phyloP scores from a whole-genome alignment of 1,284 basidiomycete genomes.

The Apiotrichum domesticum region DNA sequence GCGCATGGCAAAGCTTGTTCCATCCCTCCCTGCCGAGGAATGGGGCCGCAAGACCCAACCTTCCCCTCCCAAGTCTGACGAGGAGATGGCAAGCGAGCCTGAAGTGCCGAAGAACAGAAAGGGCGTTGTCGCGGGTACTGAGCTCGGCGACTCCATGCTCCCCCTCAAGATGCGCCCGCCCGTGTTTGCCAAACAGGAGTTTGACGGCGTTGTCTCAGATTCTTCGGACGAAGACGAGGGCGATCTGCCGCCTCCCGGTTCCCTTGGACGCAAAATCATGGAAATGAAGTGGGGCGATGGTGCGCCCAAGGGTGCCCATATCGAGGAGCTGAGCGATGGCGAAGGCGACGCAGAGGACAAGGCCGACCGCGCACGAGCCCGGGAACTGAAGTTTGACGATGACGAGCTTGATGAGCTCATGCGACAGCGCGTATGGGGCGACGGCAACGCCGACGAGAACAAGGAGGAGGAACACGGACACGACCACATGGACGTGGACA shows the following conservation, averaged over 20 bases:
- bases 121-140: conserved; percentile 9
- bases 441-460: conserved; percentile 49
- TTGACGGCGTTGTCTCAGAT: conserved; percentile 65
- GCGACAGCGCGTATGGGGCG: conserved; percentile 75
- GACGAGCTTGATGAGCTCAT: conserved; percentile 72
- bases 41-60: conserved; percentile 43
- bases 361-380: conserved; percentile 14
- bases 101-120: not conserved
- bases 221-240: conserved; percentile 59
- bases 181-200: conserved; percentile 67
- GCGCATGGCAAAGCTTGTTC: conserved; percentile 43
- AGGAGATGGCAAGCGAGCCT: not conserved
- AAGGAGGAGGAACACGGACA: conserved; percentile 41
- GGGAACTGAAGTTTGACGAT: conserved; percentile 52
- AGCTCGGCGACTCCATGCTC: conserved; percentile 35
- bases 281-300: conserved; percentile 34
- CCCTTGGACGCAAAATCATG: conserved; percentile 32
- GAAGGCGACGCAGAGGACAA: conserved; percentile 22
- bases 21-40: conserved; percentile 41
- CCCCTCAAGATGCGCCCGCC: conserved; percentile 56
- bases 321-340: conserved; percentile 32
- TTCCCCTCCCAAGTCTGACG: not conserved
- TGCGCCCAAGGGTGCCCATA: conserved; percentile 17
- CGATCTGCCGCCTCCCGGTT: conserved; percentile 32
- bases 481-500: conserved; percentile 72